Percentiles rank a stretch among this genome's conserved stretches.
phyloP scores from a whole-genome alignment of 1,139 yeast species.

The Hyphopichia burtonii region DNA sequence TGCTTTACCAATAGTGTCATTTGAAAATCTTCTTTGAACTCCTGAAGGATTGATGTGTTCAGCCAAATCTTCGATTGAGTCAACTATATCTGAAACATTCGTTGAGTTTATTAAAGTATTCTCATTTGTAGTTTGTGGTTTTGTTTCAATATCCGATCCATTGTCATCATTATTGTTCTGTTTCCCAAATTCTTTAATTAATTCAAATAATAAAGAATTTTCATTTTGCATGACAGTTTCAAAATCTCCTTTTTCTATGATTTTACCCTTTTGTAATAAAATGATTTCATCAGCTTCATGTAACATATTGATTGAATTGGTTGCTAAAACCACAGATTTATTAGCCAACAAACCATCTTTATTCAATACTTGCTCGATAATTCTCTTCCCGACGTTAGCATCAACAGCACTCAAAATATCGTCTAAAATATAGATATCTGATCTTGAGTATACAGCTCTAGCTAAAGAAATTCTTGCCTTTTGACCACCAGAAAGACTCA shows the following conservation, averaged over 20 bases:
- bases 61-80: not conserved
- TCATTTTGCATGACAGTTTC: conserved; percentile 11
- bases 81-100: not conserved
- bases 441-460: conserved; percentile 30
- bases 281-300: conserved; percentile 24
- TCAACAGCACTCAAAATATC: conserved; percentile 29
- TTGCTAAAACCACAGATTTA: conserved; percentile 27
- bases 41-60: not conserved
- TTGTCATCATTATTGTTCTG: not conserved
- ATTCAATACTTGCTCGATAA: conserved; percentile 21
- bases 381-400: conserved; percentile 24
- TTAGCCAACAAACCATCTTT: conserved; percentile 23
- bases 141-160: not conserved
- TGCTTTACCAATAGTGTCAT: conserved; percentile 7
- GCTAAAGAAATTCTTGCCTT: conserved; percentile 31
- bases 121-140: not conserved
- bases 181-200: conserved; percentile 16
- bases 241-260: conserved; percentile 24
- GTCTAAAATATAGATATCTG: conserved; percentile 26
- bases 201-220: conserved; percentile 13
- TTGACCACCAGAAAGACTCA: conserved; percentile 33
- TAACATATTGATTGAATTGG: conserved; percentile 27
- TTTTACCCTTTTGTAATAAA: conserved; percentile 19
- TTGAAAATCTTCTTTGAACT: not conserved
- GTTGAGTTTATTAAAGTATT: not conserved